Conservation (phyloP, 2,329 filamentous ascomycete species). For the Paecilomyces variotii region DNA sequence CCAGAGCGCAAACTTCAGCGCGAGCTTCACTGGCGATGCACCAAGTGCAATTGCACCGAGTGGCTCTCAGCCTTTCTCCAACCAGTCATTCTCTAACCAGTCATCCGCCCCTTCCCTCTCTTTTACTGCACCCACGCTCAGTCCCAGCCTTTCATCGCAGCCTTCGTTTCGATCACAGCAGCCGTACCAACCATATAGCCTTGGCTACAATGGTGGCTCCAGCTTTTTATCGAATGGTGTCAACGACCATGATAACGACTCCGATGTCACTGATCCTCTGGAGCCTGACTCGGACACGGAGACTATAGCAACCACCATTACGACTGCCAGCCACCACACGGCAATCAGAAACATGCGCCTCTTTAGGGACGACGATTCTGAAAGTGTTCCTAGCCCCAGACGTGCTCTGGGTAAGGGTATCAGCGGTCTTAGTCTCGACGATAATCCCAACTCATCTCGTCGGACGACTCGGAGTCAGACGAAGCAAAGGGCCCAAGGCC, state of each 20-base stretch:
- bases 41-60: background rate
- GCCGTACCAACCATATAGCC: constrained; percentile 13
- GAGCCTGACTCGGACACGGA: constrained; percentile 30
- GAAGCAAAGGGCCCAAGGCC: constrained; percentile 7
- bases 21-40: background rate
- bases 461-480: constrained; percentile 30
- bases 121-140: constrained; percentile 19
- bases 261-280: constrained; percentile 20
- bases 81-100: constrained; percentile 6
- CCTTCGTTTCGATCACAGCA: constrained; percentile 17
- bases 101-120: constrained; percentile 19
- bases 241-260: constrained; percentile 19
- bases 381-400: constrained; percentile 18
- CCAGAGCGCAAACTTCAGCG: background rate
- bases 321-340: constrained; percentile 23
- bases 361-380: constrained; percentile 7
- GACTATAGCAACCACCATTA: constrained; percentile 20
- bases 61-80: background rate
- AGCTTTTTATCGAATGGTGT: constrained; percentile 1
- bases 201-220: background rate
- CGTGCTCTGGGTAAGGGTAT: constrained; percentile 25
- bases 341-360: constrained; percentile 25
- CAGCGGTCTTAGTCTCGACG: constrained; percentile 25
- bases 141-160: constrained; percentile 20
- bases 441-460: constrained; percentile 18